A percentile compares a stretch with the other conserved stretches of the same genome.
Conservation (phyloP, 2,329 filamentous ascomycete species). For the Diplodia corticola region DNA sequence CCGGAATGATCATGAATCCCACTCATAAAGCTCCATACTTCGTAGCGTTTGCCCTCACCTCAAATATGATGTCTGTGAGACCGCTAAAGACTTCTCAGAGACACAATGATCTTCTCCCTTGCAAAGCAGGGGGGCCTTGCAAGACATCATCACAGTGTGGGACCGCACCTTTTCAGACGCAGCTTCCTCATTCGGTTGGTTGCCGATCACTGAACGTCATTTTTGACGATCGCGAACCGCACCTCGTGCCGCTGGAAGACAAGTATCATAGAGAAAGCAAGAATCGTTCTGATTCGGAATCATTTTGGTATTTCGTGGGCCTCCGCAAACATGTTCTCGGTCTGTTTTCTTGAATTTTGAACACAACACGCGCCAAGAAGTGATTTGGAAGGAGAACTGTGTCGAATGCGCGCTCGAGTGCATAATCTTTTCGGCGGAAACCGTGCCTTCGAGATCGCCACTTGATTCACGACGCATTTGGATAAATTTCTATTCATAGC, state of each 20-base stretch:
- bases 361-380: not conserved
- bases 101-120: not conserved
- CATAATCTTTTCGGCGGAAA: not conserved
- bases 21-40: not conserved
- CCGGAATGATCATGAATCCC: not conserved
- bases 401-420: not conserved
- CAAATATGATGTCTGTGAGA: not conserved
- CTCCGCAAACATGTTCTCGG: not conserved
- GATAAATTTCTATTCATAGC: not conserved
- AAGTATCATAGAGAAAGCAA: not conserved
- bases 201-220: not conserved
- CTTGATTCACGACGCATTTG: not conserved
- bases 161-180: not conserved
- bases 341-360: not conserved
- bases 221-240: not conserved
- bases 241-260: not conserved
- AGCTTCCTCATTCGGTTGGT: not conserved
- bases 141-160: not conserved
- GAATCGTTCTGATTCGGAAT: not conserved
- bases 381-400: not conserved
- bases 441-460: not conserved
- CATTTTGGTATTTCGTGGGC: not conserved
- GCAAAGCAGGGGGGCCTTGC: not conserved
- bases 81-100: not conserved
- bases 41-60: not conserved